Evolutionary conservation across 2,329 filamentous ascomycete genomes (phyloP).

Genomic region (Claviceps sp.): DNA sequence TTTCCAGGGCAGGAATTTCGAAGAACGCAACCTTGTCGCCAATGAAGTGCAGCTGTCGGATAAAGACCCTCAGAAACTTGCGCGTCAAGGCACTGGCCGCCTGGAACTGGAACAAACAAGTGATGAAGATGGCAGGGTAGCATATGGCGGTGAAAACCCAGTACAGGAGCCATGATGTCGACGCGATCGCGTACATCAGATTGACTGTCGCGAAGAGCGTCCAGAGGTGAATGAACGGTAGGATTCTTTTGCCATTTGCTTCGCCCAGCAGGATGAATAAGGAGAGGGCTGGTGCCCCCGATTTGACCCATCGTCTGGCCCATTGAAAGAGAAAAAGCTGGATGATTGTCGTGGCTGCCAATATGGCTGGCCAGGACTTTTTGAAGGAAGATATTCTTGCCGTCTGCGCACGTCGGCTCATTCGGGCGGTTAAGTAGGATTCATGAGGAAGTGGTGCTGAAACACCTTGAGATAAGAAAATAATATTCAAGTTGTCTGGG

Average conservation of each 20-base stretch:
- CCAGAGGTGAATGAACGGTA: conserved; percentile 3
- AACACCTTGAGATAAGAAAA: background rate
- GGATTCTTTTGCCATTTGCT: background rate
- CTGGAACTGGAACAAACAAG: conserved; percentile 2
- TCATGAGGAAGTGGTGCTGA: background rate
- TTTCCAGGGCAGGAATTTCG: conserved; percentile 4
- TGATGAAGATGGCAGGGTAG: conserved; percentile 3
- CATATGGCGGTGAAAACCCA: conserved; percentile 1
- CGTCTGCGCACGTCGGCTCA: background rate
- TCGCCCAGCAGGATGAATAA: conserved; percentile 3
- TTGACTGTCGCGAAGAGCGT: conserved; percentile 3
- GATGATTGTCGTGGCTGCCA: conserved; percentile 1
- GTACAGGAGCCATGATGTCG: conserved; percentile 5
- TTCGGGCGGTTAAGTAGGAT: background rate
- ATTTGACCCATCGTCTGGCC: conserved; percentile 4
- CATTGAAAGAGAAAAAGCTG: conserved; percentile 1
- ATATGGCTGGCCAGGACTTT: conserved; percentile 1
- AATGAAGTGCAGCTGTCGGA: conserved; percentile 4
- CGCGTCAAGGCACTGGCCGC: background rate
- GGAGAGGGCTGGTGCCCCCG: conserved; percentile 1
- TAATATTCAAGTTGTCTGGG: background rate
- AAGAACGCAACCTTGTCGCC: conserved; percentile 6
- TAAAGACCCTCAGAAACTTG: conserved; percentile 1
- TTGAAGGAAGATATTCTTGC: background rate
- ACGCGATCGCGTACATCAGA: conserved; percentile 3